Evolutionary conservation across 495 filamentous ascomycete genomes (phyloP), one percentile per base, ranked within the genome.

Genomic region (Neurospora cerealis): DNA sequence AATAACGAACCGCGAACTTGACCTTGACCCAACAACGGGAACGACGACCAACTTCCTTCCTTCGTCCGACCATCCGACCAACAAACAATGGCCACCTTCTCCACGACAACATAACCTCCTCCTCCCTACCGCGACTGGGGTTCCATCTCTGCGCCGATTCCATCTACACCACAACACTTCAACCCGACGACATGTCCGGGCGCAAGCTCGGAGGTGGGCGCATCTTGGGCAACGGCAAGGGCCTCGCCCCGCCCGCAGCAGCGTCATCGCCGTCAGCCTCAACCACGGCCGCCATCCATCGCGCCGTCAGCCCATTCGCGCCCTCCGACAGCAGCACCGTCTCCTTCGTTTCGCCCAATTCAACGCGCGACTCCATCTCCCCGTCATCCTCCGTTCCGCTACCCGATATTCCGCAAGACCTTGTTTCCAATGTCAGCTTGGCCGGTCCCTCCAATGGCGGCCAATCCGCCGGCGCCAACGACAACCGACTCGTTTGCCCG

Each of bases 151-250:
- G 21, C n/a, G 28, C 21, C 44, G 41, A 11, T 46, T 32, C 9
- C 44, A 4, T 21, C 39, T 6, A 39, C 7, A 13, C 19, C 10
- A 28, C 3, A n/a, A 5, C 13, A 19, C 6, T n/a, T n/a, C 39
- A 28, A 69, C n/a, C 7, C 28, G 24, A 36, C 6, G 80, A 74
- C 73, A 96, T 95, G 93, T 91, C 93, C 79, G 86, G 89, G 82
- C 90, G 93, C 83, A 93, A 90, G 85, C 89, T 97, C 78, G 94
- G 94, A 77, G 93, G 94, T 82, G 94, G 94, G 79, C 89, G 94
- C 84, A 89, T 98, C 77, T 85, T 98, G 76, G 94, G 94, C 74
- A 94, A 88, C 83, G 92, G 92, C 73, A 92, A 90, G 81, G 86
- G 89, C 76, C 88, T 95, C 77, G 89, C 90, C 71, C 91, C 93